These are phyloP conservation scores for Lathyrus tuberosus DNA, from an alignment of 306 rosid genomes.

Conservation along the genomic window DNA sequence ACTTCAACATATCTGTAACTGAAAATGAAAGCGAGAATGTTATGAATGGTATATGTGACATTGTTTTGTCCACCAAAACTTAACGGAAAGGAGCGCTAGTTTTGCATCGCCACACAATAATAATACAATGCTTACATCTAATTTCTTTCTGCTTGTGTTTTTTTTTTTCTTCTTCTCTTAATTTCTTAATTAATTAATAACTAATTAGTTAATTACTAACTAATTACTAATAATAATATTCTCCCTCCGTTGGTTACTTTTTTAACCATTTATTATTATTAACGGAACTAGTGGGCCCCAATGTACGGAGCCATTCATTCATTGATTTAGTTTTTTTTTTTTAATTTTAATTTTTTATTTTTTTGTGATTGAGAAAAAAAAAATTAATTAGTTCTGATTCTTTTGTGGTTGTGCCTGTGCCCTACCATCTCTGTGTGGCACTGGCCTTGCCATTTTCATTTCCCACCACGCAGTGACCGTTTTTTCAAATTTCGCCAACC, in stretches of 20 bases:
- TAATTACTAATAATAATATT: background rate
- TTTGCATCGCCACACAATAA: constrained; percentile 37
- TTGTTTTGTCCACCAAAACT: constrained; percentile 19
- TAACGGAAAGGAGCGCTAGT: constrained; percentile 10
- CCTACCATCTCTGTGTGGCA: constrained; percentile 26
- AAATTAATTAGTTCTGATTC: background rate
- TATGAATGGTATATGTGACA: background rate
- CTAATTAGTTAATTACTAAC: background rate
- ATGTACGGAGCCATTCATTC: background rate
- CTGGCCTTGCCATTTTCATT: constrained; percentile 2
- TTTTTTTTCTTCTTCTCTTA: background rate
- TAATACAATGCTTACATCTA: background rate
- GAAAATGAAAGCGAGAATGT: background rate
- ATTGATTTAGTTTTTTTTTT: background rate
- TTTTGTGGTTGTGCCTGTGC: constrained; percentile 19
- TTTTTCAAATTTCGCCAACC: background rate
- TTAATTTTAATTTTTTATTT: too few relatives aligned
- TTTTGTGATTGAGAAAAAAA: background rate
- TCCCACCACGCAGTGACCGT: background rate
- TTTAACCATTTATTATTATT: background rate
- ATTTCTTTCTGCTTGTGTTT: background rate
- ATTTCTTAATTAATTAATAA: background rate
- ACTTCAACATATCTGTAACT: too few relatives aligned
- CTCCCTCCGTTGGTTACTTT: background rate
- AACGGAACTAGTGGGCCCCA: background rate